A percentile compares a stretch with the other conserved stretches of the same genome.
Conservation (phyloP, 495 filamentous ascomycete species). For the Ascobolus immersus region DNA sequence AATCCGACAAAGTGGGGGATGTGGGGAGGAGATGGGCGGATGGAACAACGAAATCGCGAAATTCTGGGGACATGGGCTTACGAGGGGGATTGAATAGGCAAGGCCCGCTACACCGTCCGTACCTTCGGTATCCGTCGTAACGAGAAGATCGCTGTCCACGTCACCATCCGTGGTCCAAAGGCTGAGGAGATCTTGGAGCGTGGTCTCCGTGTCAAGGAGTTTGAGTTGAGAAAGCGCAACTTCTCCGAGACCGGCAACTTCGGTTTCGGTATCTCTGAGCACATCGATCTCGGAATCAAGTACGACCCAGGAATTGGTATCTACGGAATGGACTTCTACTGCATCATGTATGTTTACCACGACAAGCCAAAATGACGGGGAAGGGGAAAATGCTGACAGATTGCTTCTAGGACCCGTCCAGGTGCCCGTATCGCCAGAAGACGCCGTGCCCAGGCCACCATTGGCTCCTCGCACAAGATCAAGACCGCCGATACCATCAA, state of each 20-base stretch:
- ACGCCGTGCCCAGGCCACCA: constrained; percentile 57
- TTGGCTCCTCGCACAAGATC: constrained; percentile 80
- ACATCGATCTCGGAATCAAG: constrained; percentile 99
- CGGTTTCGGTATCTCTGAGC: constrained; percentile 98
- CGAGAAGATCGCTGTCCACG: constrained; percentile 98
- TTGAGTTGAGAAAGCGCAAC: constrained; percentile 95
- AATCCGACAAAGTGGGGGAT: no score
- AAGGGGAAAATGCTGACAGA: background rate
- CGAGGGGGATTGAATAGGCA: no score
- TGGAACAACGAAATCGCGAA: background rate
- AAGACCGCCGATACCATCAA: constrained; percentile 78
- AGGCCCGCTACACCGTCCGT: constrained; percentile 99
- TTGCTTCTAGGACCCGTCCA: constrained; percentile 51
- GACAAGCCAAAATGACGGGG: background rate
- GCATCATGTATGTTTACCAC: constrained; percentile 63
- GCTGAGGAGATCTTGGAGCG: constrained; percentile 99
- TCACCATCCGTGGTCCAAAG: constrained; percentile 98
- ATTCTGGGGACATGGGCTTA: background rate
- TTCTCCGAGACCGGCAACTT: constrained; percentile 99
- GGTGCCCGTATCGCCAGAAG: constrained; percentile 94
- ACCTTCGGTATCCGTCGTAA: constrained; percentile 99
- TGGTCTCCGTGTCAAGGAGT: constrained; percentile 99
- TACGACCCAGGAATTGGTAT: constrained; percentile 98
- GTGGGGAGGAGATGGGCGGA: no score
- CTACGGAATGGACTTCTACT: constrained; percentile 99